Evolutionary conservation across 176 grass and related monocot genomes (phyloP).

Genomic region (Canna indica): DNA sequence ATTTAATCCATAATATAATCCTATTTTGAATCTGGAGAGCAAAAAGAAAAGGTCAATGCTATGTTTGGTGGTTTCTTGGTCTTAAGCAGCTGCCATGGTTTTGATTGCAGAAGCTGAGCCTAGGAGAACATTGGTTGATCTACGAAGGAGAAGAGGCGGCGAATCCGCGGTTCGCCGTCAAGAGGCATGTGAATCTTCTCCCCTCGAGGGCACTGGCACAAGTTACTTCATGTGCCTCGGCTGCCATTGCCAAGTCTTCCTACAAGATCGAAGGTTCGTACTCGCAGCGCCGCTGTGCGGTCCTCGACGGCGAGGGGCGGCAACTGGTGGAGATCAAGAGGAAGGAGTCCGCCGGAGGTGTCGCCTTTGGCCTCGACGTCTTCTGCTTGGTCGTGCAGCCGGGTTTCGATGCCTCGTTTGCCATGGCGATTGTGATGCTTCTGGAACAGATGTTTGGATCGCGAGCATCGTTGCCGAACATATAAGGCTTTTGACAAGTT

Average conservation of each 20-base stretch:
- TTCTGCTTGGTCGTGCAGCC: conserved; percentile 65
- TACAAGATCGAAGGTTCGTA: conserved; percentile 77
- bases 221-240: conserved; percentile 18
- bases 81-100: too few relatives aligned
- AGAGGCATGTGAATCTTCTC: conserved; percentile 37
- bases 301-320: conserved; percentile 30
- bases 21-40: too few relatives aligned
- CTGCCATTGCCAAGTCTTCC: neutral
- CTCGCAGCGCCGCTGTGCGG: conserved; percentile 39
- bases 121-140: conserved; percentile 59
- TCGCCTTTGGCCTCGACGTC: conserved; percentile 48
- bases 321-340: conserved; percentile 43
- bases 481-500: neutral
- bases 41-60: too few relatives aligned
- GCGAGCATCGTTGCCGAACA: neutral
- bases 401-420: conserved; percentile 43
- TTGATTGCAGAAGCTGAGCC: conserved; percentile 52
- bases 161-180: conserved; percentile 43
- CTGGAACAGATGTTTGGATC: conserved; percentile 51
- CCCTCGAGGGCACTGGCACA: conserved; percentile 29
- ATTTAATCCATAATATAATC: neutral
- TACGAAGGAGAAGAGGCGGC: conserved; percentile 55
- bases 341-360: conserved; percentile 37
- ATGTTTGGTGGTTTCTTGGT: too few relatives aligned
- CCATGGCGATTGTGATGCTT: conserved; percentile 81